Evolutionary conservation across 441 rosid genomes (phyloP).

Genomic region (Kokia cookei): DNA sequence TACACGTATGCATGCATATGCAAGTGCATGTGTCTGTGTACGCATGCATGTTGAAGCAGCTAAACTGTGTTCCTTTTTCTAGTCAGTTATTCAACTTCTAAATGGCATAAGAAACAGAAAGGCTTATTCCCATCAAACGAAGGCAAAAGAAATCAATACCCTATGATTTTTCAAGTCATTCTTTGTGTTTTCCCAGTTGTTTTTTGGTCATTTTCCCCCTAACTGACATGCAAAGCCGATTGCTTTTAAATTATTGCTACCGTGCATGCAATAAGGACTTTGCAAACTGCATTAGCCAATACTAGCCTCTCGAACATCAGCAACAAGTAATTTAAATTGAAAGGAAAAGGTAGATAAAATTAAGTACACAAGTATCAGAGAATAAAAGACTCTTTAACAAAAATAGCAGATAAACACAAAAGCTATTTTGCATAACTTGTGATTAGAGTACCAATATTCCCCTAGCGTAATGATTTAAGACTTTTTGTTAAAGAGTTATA

Average conservation of each 20-base stretch:
- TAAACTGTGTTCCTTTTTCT: neutral
- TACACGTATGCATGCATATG: neutral
- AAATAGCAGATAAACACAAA: neutral
- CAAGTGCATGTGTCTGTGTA: neutral
- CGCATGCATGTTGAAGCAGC: neutral
- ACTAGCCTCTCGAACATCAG: neutral
- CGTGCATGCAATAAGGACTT: neutral
- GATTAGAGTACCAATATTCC: neutral
- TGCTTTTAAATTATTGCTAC: neutral
- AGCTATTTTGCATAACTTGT: neutral
- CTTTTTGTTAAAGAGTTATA: neutral
- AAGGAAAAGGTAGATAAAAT: neutral
- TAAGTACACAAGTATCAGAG: neutral
- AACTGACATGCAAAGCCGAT: neutral
- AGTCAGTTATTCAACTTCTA: neutral
- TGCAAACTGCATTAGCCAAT: neutral
- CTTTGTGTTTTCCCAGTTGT: neutral
- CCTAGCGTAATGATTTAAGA: neutral
- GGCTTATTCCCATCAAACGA: neutral
- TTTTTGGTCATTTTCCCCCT: no score
- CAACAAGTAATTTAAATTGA: neutral
- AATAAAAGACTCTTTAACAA: neutral
- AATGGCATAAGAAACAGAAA: neutral
- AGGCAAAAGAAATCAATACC: neutral
- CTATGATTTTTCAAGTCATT: neutral